Evolutionary conservation across 305 asterid genomes (phyloP), one percentile per base, ranked within the genome.

Genomic region (Fraxinus greggii): DNA sequence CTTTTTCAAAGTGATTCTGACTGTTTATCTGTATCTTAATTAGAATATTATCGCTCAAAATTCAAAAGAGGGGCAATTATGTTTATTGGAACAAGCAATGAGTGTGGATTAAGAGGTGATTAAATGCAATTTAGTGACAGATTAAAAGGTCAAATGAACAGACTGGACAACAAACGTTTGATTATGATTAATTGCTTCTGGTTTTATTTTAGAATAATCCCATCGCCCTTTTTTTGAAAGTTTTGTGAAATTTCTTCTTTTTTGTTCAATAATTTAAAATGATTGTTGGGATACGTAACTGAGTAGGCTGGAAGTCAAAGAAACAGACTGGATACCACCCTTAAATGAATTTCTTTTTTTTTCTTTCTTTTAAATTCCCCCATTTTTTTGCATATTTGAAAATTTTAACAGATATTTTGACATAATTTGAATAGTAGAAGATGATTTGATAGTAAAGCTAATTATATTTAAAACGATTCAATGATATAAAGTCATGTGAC

Each of bases 1-100:
- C 75, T 79, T 82, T 61, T 33, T 76, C 40, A 54, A 75, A 78
- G 82, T 84, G 92, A 90, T 42, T 72, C 81, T 19, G 93, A 90
- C 86, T 78, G 84, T 51, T 87, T 59, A 87, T 82, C 90, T 76
- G 79, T 80, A 82, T n/a, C 15, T 65, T 61, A 69, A 76, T 65
- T 31, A 36, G 42, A 69, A 75, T n/a, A 72, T 45, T 78, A 63
- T 10, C n/a, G 38, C 21, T 76, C 45, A 19, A 77, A 82, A 40
- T 40, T 48, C 32, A 70, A 19, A 70, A 67, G 7, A 69, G 12
- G 72, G 80, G 48, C 56, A 81, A 83, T 7, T 78, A 36, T 70
- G 81, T 63, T 54, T 56, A 63, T 63, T 10, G 72, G 72, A 63
- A 78, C 74, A 56, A 81, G 42, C 32, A 32, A n/a, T 40, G 77